Conservation (phyloP, 2,329 filamentous ascomycete species). For the Nannizziopsis barbatae region DNA sequence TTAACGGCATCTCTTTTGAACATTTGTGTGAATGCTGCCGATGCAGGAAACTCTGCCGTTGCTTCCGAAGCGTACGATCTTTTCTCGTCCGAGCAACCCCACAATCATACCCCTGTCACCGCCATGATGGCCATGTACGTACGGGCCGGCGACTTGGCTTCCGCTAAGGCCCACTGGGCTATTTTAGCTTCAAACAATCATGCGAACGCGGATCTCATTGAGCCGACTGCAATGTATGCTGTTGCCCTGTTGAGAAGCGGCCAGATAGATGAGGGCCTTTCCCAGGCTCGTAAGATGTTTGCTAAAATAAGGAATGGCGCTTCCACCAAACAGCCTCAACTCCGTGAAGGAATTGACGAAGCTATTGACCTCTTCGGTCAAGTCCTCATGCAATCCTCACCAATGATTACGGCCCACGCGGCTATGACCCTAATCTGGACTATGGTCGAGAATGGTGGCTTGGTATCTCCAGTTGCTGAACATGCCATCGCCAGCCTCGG, state of each 20-base stretch:
- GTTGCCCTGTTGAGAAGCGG: constrained; percentile 79
- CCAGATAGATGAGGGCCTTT: constrained; percentile 68
- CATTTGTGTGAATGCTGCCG: constrained; percentile 68
- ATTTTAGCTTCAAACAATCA: constrained; percentile 51
- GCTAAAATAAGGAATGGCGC: constrained; percentile 60
- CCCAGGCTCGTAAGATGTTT: constrained; percentile 76
- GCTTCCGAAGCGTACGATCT: constrained; percentile 56
- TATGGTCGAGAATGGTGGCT: constrained; percentile 55
- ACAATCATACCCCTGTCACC: constrained; percentile 51
- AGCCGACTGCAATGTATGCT: constrained; percentile 82
- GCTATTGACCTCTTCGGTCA: constrained; percentile 59
- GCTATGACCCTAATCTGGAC: constrained; percentile 51
- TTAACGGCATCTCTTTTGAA: constrained; percentile 56
- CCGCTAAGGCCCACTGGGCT: constrained; percentile 71
- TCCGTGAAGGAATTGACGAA: constrained; percentile 77
- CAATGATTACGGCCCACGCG: constrained; percentile 43
- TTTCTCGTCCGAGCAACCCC: constrained; percentile 44
- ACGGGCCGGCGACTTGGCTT: constrained; percentile 65
- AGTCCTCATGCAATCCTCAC: constrained; percentile 44
- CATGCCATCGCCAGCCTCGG: constrained; percentile 51
- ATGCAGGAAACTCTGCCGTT: constrained; percentile 58
- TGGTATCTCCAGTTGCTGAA: constrained; percentile 49
- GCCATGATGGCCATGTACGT: constrained; percentile 80
- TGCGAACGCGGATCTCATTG: constrained; percentile 58
- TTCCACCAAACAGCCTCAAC: constrained; percentile 36